A percentile compares a stretch with the other conserved stretches of the same genome.
Evolutionary conservation across 148 eudicot genomes (phyloP).

Genomic region (Rhododendron kiyosumense): DNA sequence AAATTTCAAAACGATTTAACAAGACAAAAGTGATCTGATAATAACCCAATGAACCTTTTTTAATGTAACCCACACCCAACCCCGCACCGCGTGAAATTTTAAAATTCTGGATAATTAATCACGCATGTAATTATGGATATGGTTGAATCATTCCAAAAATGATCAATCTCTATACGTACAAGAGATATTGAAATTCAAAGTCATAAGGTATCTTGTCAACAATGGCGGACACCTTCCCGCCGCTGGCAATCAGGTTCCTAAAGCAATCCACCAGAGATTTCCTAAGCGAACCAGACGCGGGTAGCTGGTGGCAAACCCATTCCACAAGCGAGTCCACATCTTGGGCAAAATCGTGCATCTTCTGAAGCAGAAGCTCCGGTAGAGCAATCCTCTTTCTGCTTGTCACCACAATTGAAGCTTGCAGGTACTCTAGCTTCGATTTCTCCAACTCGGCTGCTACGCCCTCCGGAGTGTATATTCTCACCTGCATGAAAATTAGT

Average conservation of each 20-base stretch:
- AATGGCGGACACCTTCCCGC: slow-evolving; percentile 30
- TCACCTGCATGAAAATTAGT: slow-evolving; percentile 37
- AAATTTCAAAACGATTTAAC: too few species aligned
- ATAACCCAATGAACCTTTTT: background rate
- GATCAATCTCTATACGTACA: slow-evolving; percentile 10
- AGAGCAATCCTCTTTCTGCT: slow-evolving; percentile 56
- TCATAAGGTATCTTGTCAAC: slow-evolving; percentile 75
- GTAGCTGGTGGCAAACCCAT: slow-evolving; percentile 85
- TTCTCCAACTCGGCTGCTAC: slow-evolving; percentile 60
- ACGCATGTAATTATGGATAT: background rate
- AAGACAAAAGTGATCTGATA: too few species aligned
- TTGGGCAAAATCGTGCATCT: slow-evolving; percentile 61
- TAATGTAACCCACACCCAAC: background rate
- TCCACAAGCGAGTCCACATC: slow-evolving; percentile 55
- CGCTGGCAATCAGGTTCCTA: slow-evolving; percentile 27
- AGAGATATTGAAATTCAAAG: slow-evolving; percentile 73
- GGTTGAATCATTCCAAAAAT: background rate
- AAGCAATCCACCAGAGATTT: slow-evolving; percentile 90
- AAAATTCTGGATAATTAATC: background rate
- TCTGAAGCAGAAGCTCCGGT: slow-evolving; percentile 62
- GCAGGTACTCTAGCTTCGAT: slow-evolving; percentile 76
- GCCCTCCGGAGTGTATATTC: slow-evolving; percentile 75
- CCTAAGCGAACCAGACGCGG: slow-evolving; percentile 75
- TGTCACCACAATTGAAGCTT: slow-evolving; percentile 71
- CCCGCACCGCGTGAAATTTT: background rate